A percentile compares a stretch with the other conserved stretches of the same genome.
Conservation (phyloP, 2,329 filamentous ascomycete species). For the Graphilbum sp. region DNA sequence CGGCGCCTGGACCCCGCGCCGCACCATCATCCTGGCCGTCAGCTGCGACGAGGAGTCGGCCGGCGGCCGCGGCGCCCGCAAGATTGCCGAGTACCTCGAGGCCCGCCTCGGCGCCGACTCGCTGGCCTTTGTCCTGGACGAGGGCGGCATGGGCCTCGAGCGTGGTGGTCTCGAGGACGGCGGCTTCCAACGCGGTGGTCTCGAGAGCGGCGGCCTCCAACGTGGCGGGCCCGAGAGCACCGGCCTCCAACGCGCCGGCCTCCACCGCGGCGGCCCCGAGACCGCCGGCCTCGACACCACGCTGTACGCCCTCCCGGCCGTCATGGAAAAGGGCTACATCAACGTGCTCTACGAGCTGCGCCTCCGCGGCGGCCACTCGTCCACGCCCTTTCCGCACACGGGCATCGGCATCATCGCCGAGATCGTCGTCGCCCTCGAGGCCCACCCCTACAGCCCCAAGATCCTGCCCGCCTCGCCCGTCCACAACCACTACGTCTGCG, state of each 20-base stretch:
- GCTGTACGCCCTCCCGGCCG: slow-evolving; percentile 36
- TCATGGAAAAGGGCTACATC: slow-evolving; percentile 44
- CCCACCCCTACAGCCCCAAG: slow-evolving; percentile 23
- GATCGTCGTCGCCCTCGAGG: slow-evolving; percentile 29
- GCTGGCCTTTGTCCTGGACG: slow-evolving; percentile 40
- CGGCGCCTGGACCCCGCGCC: slow-evolving; percentile 29
- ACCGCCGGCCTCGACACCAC: slow-evolving; percentile 26
- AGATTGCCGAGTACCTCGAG: slow-evolving; percentile 28
- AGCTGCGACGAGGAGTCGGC: slow-evolving; percentile 48
- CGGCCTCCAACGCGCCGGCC: too few species aligned
- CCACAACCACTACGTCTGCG: slow-evolving; percentile 25
- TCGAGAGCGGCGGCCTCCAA: too few species aligned
- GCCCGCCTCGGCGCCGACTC: slow-evolving; percentile 36
- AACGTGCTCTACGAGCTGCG: slow-evolving; percentile 41
- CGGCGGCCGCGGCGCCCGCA: slow-evolving; percentile 30
- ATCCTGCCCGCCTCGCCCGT: slow-evolving; percentile 15
- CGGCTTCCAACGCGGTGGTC: too few species aligned
- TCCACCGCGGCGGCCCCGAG: too few species aligned
- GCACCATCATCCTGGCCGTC: slow-evolving; percentile 41
- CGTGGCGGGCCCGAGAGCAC: too few species aligned
- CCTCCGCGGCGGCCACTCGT: slow-evolving; percentile 42
- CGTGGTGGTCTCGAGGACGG: too few species aligned
- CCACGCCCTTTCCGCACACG: slow-evolving; percentile 36
- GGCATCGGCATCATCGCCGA: slow-evolving; percentile 35
- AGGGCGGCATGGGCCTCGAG: slow-evolving; percentile 31